These are phyloP conservation scores for Colletotrichum karsti DNA, from an alignment of 2,329 filamentous ascomycete genomes.

Conservation along the genomic window DNA sequence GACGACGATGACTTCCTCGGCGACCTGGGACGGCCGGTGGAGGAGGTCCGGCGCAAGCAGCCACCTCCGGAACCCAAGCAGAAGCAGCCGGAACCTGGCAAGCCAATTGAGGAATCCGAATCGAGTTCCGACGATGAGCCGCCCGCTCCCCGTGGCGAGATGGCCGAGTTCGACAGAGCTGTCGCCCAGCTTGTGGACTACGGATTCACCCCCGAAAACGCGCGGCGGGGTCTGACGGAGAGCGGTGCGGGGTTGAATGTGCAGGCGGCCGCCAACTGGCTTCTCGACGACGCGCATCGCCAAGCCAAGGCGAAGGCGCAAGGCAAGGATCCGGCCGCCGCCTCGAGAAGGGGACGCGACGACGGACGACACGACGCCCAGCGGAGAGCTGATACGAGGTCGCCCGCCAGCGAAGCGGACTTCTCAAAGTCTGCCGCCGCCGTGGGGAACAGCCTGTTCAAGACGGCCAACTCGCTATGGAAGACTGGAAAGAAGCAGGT, in stretches of 20 bases:
- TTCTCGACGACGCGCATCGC: conserved; percentile 89
- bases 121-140: conserved; percentile 57
- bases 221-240: conserved; percentile 80
- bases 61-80: conserved; percentile 40
- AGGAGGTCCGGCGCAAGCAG: conserved; percentile 64
- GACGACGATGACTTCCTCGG: conserved; percentile 73
- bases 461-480: conserved; percentile 95
- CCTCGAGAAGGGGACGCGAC: conserved; percentile 48
- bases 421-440: conserved; percentile 83
- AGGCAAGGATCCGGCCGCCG: conserved; percentile 55
- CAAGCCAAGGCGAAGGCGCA: conserved; percentile 79
- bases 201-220: conserved; percentile 88
- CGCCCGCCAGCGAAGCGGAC: conserved; percentile 73
- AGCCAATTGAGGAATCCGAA: conserved; percentile 61
- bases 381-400: conserved; percentile 57
- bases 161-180: conserved; percentile 72
- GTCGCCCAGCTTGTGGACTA: conserved; percentile 93
- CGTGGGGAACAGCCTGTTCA: conserved; percentile 84
- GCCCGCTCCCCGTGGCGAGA: conserved; percentile 31
- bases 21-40: conserved; percentile 70
- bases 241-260: conserved; percentile 83
- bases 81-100: conserved; percentile 60
- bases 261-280: conserved; percentile 86
- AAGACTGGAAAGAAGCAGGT: conserved; percentile 93
- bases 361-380: conserved; percentile 29